Evolutionary conservation across 306 rosid genomes (phyloP).

Genomic region (Castanea mollissima): DNA sequence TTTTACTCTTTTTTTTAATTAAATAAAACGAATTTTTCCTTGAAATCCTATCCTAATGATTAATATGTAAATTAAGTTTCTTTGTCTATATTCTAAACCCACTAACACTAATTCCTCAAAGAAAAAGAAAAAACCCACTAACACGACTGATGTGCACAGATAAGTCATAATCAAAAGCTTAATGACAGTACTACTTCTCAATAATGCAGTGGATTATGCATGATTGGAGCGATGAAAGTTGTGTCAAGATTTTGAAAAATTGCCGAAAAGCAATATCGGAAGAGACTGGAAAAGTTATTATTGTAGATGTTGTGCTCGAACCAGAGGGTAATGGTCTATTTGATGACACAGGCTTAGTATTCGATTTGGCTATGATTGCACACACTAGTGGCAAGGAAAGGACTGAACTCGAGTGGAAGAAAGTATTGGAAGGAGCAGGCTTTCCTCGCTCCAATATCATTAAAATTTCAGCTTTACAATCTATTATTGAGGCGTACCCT

Average conservation of each 20-base stretch:
- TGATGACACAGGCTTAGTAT: conserved; percentile 34
- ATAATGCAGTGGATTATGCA: conserved; percentile 58
- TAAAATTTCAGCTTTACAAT: conserved; percentile 41
- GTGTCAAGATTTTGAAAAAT: conserved; percentile 47
- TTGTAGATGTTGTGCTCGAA: conserved; percentile 43
- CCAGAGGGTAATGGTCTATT: conserved; percentile 40
- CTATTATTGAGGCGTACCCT: conserved; percentile 32
- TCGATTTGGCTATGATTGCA: conserved; percentile 53
- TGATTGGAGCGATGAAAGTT: conserved; percentile 55
- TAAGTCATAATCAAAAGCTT: no score
- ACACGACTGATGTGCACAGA: no score
- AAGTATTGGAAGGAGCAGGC: conserved; percentile 25
- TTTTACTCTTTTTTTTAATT: no score
- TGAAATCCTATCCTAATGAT: not conserved
- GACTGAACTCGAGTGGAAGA: conserved; percentile 58
- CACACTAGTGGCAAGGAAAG: conserved; percentile 38
- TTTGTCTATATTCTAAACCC: no score
- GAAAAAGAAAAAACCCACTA: no score
- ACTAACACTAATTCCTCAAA: no score
- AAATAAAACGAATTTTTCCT: no score
- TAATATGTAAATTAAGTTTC: no score
- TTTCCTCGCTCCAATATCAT: conserved; percentile 47
- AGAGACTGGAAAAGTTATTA: conserved; percentile 48
- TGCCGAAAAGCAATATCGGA: conserved; percentile 54
- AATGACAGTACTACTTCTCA: no score